Conservation (phyloP, 768 basidiomycete species). For the Suillus luteus region DNA sequence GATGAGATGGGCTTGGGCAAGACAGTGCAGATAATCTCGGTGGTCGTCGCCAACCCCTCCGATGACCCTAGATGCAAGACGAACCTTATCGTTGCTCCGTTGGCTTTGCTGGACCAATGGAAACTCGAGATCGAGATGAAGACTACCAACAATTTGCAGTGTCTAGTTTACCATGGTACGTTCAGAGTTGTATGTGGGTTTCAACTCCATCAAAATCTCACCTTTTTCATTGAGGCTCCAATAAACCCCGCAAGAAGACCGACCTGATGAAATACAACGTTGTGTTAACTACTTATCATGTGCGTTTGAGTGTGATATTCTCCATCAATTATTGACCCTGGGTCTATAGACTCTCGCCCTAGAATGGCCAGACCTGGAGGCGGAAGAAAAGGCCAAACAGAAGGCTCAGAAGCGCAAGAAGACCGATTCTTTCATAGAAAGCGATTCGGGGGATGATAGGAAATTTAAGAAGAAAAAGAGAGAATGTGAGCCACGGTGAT, state of each 20-base stretch:
- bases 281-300: conserved; percentile 57
- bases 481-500: conserved; percentile 23
- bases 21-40: conserved; percentile 62
- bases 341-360: conserved; percentile 50
- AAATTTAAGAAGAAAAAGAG: conserved; percentile 40
- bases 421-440: conserved; percentile 26
- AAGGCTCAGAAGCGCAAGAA: conserved; percentile 18
- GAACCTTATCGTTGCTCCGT: conserved; percentile 67
- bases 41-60: conserved; percentile 56
- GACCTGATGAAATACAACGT: conserved; percentile 62
- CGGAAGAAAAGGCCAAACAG: conserved; percentile 36
- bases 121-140: conserved; percentile 59
- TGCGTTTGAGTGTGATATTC: conserved; percentile 20
- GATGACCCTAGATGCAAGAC: conserved; percentile 54
- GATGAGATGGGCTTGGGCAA: conserved; percentile 61
- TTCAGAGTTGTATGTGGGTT: neutral
- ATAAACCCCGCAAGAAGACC: conserved; percentile 46
- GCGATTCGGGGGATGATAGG: conserved; percentile 23
- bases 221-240: conserved; percentile 29
- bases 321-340: conserved; percentile 3
- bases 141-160: conserved; percentile 48
- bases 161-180: conserved; percentile 64
- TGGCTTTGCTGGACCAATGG: conserved; percentile 71
- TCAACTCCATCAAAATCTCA: neutral
- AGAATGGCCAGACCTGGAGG: conserved; percentile 61